These are phyloP conservation scores for Penicillium sp. DNA, from an alignment of 2,329 filamentous ascomycete genomes.

Conservation along the genomic window DNA sequence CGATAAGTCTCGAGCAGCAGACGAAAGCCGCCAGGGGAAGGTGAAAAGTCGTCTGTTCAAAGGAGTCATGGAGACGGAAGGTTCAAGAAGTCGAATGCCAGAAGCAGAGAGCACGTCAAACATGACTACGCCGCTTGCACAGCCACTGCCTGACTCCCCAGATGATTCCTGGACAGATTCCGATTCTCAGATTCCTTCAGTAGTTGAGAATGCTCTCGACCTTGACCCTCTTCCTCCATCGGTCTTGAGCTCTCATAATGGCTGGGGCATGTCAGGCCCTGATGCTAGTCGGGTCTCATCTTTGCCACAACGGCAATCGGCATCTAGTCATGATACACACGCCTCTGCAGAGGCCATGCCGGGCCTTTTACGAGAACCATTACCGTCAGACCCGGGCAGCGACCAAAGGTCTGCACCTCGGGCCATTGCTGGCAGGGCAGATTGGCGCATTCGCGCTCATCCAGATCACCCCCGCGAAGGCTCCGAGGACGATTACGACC, in stretches of 20 bases:
- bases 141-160: constrained; percentile 47
- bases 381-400: constrained; percentile 21
- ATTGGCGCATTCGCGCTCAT: constrained; percentile 35
- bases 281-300: constrained; percentile 15
- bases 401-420: constrained; percentile 43
- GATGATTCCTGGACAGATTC: constrained; percentile 30
- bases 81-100: constrained; percentile 29
- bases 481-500: constrained; percentile 38
- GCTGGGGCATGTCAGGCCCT: constrained; percentile 30
- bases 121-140: constrained; percentile 55
- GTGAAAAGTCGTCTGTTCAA: constrained; percentile 46
- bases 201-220: constrained; percentile 37
- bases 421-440: constrained; percentile 38
- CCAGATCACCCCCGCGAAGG: constrained; percentile 27
- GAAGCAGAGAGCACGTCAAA: constrained; percentile 54
- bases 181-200: constrained; percentile 29
- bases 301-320: constrained; percentile 24
- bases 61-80: constrained; percentile 40
- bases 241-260: constrained; percentile 40
- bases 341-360: constrained; percentile 23
- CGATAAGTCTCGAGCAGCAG: constrained; percentile 27
- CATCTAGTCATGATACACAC: constrained; percentile 25
- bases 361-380: constrained; percentile 24
- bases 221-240: constrained; percentile 46
- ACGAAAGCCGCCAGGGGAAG: constrained; percentile 37